phyloP scores from a whole-genome alignment of 257 asterid species.

The Petrea volubilis region DNA sequence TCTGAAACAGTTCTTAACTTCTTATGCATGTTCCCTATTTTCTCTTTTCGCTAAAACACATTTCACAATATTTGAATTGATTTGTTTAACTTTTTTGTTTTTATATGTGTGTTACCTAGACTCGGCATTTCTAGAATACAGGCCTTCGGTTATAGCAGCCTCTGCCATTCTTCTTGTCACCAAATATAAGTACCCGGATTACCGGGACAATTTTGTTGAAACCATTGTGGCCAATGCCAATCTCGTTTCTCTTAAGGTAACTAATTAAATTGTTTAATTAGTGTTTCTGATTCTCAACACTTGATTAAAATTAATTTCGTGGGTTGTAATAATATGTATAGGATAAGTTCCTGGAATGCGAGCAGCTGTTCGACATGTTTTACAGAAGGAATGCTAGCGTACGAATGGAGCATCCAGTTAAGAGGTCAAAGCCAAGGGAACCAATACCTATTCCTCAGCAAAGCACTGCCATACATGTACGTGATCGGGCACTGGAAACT shows the following conservation, averaged over 20 bases:
- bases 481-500: too few species aligned
- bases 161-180: background rate
- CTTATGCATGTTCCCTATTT: background rate
- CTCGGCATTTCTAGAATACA: background rate
- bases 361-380: too few species aligned
- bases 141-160: conserved; percentile 8
- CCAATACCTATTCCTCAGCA: too few species aligned
- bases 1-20: background rate
- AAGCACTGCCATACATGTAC: too few species aligned
- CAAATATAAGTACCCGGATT: too few species aligned
- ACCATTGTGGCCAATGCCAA: too few species aligned
- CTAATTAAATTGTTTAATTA: background rate
- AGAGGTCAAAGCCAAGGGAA: too few species aligned
- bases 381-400: too few species aligned
- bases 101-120: background rate
- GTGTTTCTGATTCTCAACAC: too few species aligned
- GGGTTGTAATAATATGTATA: background rate
- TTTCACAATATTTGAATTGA: background rate
- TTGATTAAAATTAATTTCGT: background rate
- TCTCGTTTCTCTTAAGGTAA: too few species aligned
- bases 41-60: background rate
- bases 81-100: background rate
- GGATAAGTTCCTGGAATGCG: background rate
- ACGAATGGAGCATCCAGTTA: too few species aligned
- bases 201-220: too few species aligned